These are phyloP conservation scores for Microthyrium microscopicum DNA, from an alignment of 2,329 filamentous ascomycete genomes.

Conservation along the genomic window DNA sequence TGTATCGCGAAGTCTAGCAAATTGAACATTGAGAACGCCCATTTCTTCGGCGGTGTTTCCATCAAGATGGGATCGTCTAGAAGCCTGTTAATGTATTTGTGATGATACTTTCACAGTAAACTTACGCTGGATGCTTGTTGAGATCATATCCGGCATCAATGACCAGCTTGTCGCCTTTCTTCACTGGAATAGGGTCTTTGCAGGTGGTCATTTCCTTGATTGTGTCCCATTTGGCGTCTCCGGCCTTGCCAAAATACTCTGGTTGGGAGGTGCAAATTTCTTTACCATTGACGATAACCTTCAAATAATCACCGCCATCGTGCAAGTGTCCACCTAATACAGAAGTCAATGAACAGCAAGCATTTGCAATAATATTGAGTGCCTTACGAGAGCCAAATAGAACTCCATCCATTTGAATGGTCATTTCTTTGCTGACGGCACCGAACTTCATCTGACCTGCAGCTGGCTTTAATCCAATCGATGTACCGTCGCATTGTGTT, in stretches of 20 bases:
- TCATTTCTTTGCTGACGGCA: background rate
- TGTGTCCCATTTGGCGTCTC: slow-evolving; percentile 3
- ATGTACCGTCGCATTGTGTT: background rate
- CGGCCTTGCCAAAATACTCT: slow-evolving; percentile 4
- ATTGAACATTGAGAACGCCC: too few species aligned
- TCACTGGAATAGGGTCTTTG: slow-evolving; percentile 2
- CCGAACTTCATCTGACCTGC: background rate
- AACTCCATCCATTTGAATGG: background rate
- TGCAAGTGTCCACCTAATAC: slow-evolving; percentile 3
- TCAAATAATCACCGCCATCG: slow-evolving; percentile 3
- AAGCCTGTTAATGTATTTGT: too few species aligned
- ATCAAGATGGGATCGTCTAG: too few species aligned
- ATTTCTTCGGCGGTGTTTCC: too few species aligned
- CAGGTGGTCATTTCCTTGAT: slow-evolving; percentile 4
- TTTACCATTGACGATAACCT: background rate
- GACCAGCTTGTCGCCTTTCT: slow-evolving; percentile 5
- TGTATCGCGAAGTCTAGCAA: too few species aligned
- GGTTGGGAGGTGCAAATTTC: slow-evolving; percentile 3
- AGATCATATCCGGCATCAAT: slow-evolving; percentile 5
- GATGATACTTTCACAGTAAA: too few species aligned
- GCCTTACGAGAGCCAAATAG: too few species aligned
- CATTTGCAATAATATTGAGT: too few species aligned
- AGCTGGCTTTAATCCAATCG: background rate
- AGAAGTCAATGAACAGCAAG: too few species aligned
- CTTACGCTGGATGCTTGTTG: slow-evolving; percentile 2